Conservation (phyloP, 306 rosid genomes). For the Vicia villosa region DNA sequence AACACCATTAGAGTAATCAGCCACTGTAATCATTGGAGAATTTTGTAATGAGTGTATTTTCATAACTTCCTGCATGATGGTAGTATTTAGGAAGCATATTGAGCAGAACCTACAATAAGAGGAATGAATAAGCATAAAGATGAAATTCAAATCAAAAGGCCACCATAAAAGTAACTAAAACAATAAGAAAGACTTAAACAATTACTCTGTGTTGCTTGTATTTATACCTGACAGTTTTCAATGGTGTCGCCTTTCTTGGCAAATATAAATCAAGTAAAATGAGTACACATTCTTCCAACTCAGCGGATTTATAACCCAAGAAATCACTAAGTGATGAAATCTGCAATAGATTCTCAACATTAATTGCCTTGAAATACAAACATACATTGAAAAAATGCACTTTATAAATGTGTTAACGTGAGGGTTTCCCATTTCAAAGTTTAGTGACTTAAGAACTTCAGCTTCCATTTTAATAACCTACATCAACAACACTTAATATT, state of each 20-base stretch:
- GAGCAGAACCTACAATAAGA: slow-evolving; percentile 68
- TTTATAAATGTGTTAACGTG: slow-evolving; percentile 69
- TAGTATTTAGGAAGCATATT: slow-evolving; percentile 91
- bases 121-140: background rate
- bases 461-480: slow-evolving; percentile 90
- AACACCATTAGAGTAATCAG: slow-evolving; percentile 79
- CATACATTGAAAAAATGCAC: slow-evolving; percentile 2
- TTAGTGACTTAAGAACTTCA: slow-evolving; percentile 60
- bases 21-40: slow-evolving; percentile 99
- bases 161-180: background rate
- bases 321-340: slow-evolving; percentile 42
- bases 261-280: slow-evolving; percentile 67
- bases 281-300: slow-evolving; percentile 62
- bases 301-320: slow-evolving; percentile 53
- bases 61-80: slow-evolving; percentile 68
- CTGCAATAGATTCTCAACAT: slow-evolving; percentile 41
- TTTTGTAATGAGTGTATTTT: slow-evolving; percentile 96
- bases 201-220: slow-evolving; percentile 79
- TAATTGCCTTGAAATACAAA: slow-evolving; percentile 10
- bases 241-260: slow-evolving; percentile 63
- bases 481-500: background rate
- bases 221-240: slow-evolving; percentile 67
- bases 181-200: background rate
- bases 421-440: slow-evolving; percentile 83
- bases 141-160: background rate